Percentiles rank a stretch among this genome's conserved stretches.
phyloP scores from a whole-genome alignment of 441 rosid species.

The Pelargonium australe region DNA sequence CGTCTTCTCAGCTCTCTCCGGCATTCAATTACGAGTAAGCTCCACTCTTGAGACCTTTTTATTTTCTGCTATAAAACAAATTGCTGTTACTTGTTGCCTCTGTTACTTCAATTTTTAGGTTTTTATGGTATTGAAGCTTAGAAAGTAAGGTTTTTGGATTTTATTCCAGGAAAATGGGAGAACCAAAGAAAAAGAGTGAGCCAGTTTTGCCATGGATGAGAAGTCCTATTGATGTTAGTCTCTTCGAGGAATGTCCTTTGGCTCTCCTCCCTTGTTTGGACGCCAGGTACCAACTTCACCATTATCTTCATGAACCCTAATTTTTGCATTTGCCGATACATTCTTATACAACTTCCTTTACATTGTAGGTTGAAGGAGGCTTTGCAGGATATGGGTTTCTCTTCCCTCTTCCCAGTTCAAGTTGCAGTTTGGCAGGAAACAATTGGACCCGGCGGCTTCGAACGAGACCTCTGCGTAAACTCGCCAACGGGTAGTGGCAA shows the following conservation, averaged over 20 bases:
- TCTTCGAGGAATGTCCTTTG: constrained; percentile 45
- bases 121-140: not conserved
- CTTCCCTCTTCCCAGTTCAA: constrained; percentile 77
- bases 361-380: constrained; percentile 52
- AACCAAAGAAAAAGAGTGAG: constrained; percentile 25
- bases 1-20: too few relatives aligned
- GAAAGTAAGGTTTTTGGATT: not conserved
- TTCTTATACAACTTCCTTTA: constrained; percentile 5
- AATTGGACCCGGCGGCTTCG: constrained; percentile 76
- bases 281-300: constrained; percentile 42
- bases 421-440: constrained; percentile 92
- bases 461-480: constrained; percentile 77
- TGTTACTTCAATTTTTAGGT: too few relatives aligned
- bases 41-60: too few relatives aligned
- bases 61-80: too few relatives aligned
- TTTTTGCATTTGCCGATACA: not conserved
- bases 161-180: constrained; percentile 20
- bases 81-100: too few relatives aligned
- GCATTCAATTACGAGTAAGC: too few relatives aligned
- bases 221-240: constrained; percentile 60
- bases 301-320: not conserved
- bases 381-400: constrained; percentile 50
- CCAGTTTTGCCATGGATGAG: constrained; percentile 94
- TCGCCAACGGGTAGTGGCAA: constrained; percentile 96
- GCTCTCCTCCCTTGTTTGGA: constrained; percentile 64